These are phyloP conservation scores for Amylostereum areolatum DNA, from an alignment of 1,284 basidiomycete species.

Conservation along the genomic window DNA sequence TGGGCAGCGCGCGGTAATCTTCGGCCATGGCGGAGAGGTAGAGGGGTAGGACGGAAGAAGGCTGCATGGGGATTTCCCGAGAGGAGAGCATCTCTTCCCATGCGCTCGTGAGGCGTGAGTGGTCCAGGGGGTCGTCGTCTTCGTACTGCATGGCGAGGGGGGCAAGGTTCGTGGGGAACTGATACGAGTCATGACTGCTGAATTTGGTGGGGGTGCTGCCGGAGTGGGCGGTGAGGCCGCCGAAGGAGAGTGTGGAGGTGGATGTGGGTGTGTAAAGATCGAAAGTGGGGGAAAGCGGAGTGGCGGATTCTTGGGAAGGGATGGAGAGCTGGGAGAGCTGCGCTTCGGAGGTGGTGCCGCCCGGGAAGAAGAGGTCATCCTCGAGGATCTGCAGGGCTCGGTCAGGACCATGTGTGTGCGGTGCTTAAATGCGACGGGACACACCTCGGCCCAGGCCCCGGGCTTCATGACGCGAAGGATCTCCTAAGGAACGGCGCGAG, in stretches of 20 bases:
- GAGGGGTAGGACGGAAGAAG: constrained; percentile 59
- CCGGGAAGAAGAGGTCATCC: background rate
- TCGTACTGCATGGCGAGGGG: constrained; percentile 3
- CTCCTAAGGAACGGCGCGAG: background rate
- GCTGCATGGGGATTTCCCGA: constrained; percentile 49
- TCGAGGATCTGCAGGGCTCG: background rate
- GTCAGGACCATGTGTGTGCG: no score
- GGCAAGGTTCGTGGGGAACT: background rate
- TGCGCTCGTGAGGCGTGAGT: constrained; percentile 50
- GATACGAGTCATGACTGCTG: constrained; percentile 4
- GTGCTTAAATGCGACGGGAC: no score
- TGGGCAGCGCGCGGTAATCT: constrained; percentile 44
- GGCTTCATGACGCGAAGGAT: background rate
- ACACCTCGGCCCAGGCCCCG: background rate
- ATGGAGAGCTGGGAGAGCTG: background rate
- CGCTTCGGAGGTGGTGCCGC: background rate
- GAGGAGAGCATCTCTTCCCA: constrained; percentile 65
- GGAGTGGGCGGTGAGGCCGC: background rate
- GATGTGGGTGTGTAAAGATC: background rate
- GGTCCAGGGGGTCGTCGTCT: constrained; percentile 47
- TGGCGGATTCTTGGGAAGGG: background rate
- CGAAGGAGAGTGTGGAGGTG: background rate
- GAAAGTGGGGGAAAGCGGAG: background rate
- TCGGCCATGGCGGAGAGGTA: constrained; percentile 57
- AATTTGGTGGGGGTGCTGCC: no score